Evolutionary conservation across 371 early-diverging fungal species (phyloP), one percentile per base, ranked within the genome.

Genomic region (Mucor circinelloides): DNA sequence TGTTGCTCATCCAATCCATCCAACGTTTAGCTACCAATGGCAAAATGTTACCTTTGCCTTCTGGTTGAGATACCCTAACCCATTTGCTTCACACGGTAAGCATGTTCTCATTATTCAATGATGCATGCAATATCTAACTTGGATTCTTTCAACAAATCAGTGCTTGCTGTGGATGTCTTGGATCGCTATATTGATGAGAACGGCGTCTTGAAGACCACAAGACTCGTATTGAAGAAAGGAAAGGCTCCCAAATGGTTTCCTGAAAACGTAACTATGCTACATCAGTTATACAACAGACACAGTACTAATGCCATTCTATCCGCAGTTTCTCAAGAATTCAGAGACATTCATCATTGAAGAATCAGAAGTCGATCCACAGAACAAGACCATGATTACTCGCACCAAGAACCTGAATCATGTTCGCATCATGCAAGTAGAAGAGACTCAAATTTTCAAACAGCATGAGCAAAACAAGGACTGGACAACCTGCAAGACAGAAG

Each of bases 51-150:
- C 97, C 12, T 83, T 84, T 46, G 97, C 97, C 12, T 93, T 96
- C 66, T 94, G 93, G 90, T 77, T 93, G 74, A 91, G 97, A 55
- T 98, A 98, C 80, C 99, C 99, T 38, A 98, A 98, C 76, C 99
- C 99, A n/a, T 95, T 95, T 77, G 95, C 97, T 13, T 85, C 91
- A 12, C 99, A 98, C 77, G 99, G 83, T 83, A 80, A 58, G 25
- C 9, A 34, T 23, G 27, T 23, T 7, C 19, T 58, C 23, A 58
- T 42, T 15, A 25, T 28, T 7, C 17, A 42, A 28, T 60, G n/a
- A 32, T 15, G 2, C 59, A 17, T 44, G 50, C 5, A 23, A 1
- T 46, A 17, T 36, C 27, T n/a, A 25, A 27, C 9, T 23, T 23
- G 28, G 12, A n/a, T n/a, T 52, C 25, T 52, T 7, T 52, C 6